These are phyloP conservation scores for Marasmius fiardii DNA, from an alignment of 1,284 basidiomycete genomes.

Conservation along the genomic window DNA sequence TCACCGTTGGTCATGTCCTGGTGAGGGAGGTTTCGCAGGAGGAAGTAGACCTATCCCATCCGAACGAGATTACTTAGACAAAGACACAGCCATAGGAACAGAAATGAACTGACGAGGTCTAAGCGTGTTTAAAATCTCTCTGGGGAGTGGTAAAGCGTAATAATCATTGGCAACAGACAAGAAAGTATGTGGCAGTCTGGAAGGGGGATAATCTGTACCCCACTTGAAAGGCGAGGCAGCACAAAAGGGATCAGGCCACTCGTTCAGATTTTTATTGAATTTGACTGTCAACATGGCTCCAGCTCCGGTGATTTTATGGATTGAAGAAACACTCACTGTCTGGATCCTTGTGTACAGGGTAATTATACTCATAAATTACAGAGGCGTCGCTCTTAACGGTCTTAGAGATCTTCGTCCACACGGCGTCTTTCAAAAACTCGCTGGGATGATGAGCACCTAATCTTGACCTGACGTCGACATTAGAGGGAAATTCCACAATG, in stretches of 20 bases:
- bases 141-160: not conserved
- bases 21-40: too few relatives aligned
- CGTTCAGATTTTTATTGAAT: not conserved
- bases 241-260: not conserved
- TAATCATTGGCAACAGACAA: not conserved
- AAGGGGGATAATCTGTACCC: slow-evolving; percentile 5
- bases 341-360: slow-evolving; percentile 1
- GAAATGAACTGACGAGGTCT: not conserved
- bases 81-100: too few relatives aligned
- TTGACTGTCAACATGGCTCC: not conserved
- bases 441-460: slow-evolving; percentile 8
- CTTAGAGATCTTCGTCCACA: not conserved
- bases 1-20: too few relatives aligned
- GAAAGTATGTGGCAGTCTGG: not conserved
- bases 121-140: not conserved
- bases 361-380: slow-evolving; percentile 9
- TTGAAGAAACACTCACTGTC: not conserved
- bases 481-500: slow-evolving; percentile 4
- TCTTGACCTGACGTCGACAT: not conserved
- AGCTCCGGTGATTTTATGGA: not conserved
- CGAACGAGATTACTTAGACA: too few relatives aligned
- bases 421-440: slow-evolving; percentile 1
- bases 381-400: not conserved
- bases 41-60: not conserved
- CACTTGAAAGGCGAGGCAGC: not conserved